These are phyloP conservation scores for Cryomyces minteri DNA, from an alignment of 495 filamentous ascomycete species.

Conservation along the genomic window DNA sequence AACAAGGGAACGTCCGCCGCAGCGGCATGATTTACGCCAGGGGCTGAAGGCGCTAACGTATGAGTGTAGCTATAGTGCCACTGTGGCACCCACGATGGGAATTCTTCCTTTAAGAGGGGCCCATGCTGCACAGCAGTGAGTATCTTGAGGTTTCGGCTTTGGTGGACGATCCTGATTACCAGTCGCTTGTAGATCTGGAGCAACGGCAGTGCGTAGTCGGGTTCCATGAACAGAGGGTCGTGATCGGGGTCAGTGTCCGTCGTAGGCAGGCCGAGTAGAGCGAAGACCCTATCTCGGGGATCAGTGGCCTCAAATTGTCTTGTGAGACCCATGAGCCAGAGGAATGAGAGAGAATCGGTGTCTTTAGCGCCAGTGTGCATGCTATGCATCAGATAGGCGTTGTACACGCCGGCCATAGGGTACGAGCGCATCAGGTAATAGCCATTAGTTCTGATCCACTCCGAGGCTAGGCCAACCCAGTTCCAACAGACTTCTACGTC, in stretches of 20 bases:
- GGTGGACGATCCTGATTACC: background rate
- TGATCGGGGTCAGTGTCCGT: background rate
- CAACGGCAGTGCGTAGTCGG: background rate
- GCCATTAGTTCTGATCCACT: background rate
- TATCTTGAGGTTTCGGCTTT: background rate
- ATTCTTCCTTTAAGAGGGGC: background rate
- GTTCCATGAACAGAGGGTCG: background rate
- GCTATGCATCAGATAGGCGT: background rate
- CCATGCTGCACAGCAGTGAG: background rate
- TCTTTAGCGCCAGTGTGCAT: background rate
- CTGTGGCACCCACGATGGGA: background rate
- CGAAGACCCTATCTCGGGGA: background rate
- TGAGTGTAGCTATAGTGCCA: background rate
- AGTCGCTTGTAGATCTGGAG: background rate
- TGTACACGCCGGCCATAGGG: background rate
- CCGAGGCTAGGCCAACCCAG: background rate
- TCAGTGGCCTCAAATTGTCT: background rate
- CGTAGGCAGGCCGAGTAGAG: background rate
- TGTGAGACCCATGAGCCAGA: background rate
- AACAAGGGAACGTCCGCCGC: too few species aligned
- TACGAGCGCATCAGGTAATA: background rate
- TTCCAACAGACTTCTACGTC: background rate
- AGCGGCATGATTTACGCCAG: too few species aligned
- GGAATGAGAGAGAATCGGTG: background rate
- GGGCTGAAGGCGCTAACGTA: too few species aligned